A percentile compares a stretch with the other conserved stretches of the same genome.
These are phyloP conservation scores for Coemansia javaensis DNA, from an alignment of 192 early-diverging fungal species.

Conservation along the genomic window DNA sequence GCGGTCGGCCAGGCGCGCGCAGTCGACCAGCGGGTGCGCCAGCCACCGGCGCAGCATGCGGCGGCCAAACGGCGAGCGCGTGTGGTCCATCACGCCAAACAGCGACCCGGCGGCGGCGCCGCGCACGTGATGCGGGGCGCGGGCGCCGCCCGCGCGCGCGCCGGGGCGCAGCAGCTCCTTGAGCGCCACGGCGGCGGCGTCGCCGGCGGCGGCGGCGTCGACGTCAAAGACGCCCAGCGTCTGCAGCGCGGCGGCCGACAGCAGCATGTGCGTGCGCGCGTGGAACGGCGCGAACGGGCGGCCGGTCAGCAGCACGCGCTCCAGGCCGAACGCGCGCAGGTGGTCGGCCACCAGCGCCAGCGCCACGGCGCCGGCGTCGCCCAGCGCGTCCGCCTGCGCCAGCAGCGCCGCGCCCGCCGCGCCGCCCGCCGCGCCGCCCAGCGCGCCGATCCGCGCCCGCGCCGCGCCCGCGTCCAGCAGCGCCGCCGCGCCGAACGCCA, in stretches of 20 bases:
- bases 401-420: too few species aligned
- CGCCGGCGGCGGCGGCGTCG: slow-evolving; percentile 26
- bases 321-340: slow-evolving; percentile 35
- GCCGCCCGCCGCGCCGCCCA: too few species aligned
- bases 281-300: slow-evolving; percentile 76
- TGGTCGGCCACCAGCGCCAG: slow-evolving; percentile 49
- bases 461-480: slow-evolving; percentile 7
- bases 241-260: slow-evolving; percentile 86
- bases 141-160: slow-evolving; percentile 4
- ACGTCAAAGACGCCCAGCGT: slow-evolving; percentile 85
- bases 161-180: slow-evolving; percentile 16
- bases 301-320: slow-evolving; percentile 49
- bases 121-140: slow-evolving; percentile 9
- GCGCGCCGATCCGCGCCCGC: not conserved
- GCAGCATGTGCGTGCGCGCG: slow-evolving; percentile 65
- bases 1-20: slow-evolving; percentile 61
- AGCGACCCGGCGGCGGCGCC: slow-evolving; percentile 69
- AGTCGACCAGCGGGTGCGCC: slow-evolving; percentile 76
- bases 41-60: slow-evolving; percentile 77
- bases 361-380: slow-evolving; percentile 7
- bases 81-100: slow-evolving; percentile 75
- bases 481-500: slow-evolving; percentile 13
- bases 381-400: slow-evolving; percentile 26
- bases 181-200: slow-evolving; percentile 8
- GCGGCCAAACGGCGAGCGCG: slow-evolving; percentile 87